These are phyloP conservation scores for Salvia miltiorrhiza DNA, from an alignment of 257 asterid genomes.

Conservation along the genomic window DNA sequence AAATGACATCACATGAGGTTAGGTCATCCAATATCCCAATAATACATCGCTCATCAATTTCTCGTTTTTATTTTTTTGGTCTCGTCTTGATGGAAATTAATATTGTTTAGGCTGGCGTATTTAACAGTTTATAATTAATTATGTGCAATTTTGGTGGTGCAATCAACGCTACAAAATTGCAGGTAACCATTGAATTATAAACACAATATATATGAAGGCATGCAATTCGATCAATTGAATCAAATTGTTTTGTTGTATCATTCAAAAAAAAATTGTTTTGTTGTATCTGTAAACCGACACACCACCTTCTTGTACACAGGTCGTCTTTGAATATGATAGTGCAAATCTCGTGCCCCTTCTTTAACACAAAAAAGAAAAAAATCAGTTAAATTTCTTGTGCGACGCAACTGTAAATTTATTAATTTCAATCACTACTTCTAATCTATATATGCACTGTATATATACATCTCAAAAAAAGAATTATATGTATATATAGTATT, in stretches of 20 bases:
- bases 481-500: too few relatives aligned
- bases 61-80: not conserved
- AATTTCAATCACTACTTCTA: too few relatives aligned
- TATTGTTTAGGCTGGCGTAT: not conserved
- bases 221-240: not conserved
- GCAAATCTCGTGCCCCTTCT: not conserved
- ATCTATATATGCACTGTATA: too few relatives aligned
- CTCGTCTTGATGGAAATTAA: not conserved
- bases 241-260: not conserved
- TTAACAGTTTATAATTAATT: not conserved
- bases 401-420: too few relatives aligned
- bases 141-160: not conserved
- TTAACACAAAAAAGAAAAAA: too few relatives aligned
- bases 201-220: too few relatives aligned
- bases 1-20: constrained; percentile 55
- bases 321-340: not conserved
- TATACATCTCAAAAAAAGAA: too few relatives aligned
- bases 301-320: not conserved
- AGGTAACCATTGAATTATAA: too few relatives aligned
- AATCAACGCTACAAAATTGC: too few relatives aligned
- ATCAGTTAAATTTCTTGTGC: too few relatives aligned
- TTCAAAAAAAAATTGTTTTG: too few relatives aligned
- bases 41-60: not conserved
- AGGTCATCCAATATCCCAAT: constrained; percentile 27
- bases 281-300: not conserved